Conservation (phyloP, 148 eudicot species). For the Vaccinium darrowii region DNA sequence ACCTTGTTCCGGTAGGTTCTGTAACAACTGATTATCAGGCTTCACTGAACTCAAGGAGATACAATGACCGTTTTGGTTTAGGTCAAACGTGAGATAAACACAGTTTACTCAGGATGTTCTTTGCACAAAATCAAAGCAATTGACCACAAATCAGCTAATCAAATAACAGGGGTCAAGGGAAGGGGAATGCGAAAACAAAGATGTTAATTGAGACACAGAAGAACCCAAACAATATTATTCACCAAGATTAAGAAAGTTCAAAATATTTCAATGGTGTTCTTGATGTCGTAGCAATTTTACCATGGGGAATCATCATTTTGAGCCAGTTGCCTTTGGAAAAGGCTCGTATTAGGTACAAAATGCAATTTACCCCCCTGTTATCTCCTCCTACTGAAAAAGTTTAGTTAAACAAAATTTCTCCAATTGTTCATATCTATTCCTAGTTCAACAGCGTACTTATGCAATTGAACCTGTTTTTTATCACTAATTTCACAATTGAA, state of each 20-base stretch:
- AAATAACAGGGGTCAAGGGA: not conserved
- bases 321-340: not conserved
- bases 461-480: too few relatives aligned
- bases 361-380: not conserved
- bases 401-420: too few relatives aligned
- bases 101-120: not conserved
- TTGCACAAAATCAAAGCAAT: not conserved
- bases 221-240: not conserved
- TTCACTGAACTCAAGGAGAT: slow-evolving; percentile 10
- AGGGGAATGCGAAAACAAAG: not conserved
- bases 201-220: not conserved
- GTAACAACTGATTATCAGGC: slow-evolving; percentile 29
- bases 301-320: not conserved
- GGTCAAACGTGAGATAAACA: not conserved
- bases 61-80: not conserved
- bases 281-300: not conserved
- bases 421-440: too few relatives aligned
- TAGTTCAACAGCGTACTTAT: too few relatives aligned
- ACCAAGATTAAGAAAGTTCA: not conserved
- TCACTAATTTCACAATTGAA: too few relatives aligned
- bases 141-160: not conserved
- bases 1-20: slow-evolving; percentile 94
- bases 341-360: not conserved
- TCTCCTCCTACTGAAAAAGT: too few relatives aligned
- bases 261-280: not conserved